These are phyloP conservation scores for Pleurotus djamor DNA, from an alignment of 768 basidiomycete species.

Conservation along the genomic window DNA sequence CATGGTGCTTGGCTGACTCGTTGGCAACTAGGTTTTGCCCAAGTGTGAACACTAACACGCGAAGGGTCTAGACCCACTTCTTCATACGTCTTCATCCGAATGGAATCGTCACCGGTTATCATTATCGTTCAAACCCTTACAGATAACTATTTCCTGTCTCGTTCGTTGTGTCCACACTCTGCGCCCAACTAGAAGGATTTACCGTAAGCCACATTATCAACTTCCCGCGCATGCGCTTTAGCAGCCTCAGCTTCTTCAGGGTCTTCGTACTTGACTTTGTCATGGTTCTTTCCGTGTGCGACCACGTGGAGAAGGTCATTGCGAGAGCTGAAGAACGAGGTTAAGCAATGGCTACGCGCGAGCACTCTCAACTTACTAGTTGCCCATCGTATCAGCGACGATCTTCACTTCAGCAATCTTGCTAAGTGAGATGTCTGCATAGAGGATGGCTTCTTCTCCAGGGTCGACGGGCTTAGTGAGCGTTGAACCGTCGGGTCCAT, in stretches of 20 bases:
- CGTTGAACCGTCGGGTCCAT: slow-evolving; percentile 25
- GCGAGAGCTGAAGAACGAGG: slow-evolving; percentile 13
- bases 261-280: slow-evolving; percentile 13
- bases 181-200: background rate
- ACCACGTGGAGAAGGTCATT: slow-evolving; percentile 23
- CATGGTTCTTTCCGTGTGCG: slow-evolving; percentile 24
- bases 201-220: slow-evolving; percentile 8
- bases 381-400: slow-evolving; percentile 8
- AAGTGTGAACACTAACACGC: no score
- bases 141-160: no score
- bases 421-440: slow-evolving; percentile 23
- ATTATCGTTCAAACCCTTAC: no score
- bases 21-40: background rate
- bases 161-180: no score
- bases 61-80: no score
- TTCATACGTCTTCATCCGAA: no score
- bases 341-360: background rate
- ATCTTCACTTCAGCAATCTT: slow-evolving; percentile 16
- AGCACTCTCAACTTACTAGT: background rate
- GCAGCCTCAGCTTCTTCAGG: slow-evolving; percentile 6
- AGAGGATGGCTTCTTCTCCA: slow-evolving; percentile 22
- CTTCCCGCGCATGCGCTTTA: slow-evolving; percentile 10
- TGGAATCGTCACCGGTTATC: no score
- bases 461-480: slow-evolving; percentile 19
- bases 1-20: slow-evolving; percentile 18